Evolutionary conservation across 2,329 filamentous ascomycete species (phyloP), one percentile per base, ranked within the genome.

Genomic region (Trichocomaceae sp.): DNA sequence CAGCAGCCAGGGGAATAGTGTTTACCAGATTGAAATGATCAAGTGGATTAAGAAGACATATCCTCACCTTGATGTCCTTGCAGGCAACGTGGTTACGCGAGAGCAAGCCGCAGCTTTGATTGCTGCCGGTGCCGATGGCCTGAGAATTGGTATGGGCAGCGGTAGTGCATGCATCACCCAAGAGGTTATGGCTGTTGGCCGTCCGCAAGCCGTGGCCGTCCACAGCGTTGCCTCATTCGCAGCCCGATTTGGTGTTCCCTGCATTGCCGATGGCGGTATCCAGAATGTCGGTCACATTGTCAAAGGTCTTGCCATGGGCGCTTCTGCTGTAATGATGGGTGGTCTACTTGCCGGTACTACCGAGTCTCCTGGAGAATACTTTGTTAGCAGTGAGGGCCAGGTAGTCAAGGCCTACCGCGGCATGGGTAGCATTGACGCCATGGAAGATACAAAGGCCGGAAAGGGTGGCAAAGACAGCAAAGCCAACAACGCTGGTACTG

Each of bases 261-360:
- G 92, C 76, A 97, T 99, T 69, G 93, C 93, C 57, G 93, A 99
- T 66, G 93, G 93, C 65, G 93, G 93, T 75, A 88, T 99, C 64
- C 93, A 99, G 76, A 99, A 99, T 69, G 88, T 99, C 62, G 93
- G 93, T 54, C 95, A 99, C 79, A 96, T 99, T 62, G 93, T 99
- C 74, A 99, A 99, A 82, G 92, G 91, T 70, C 85, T 99, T 62
- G 86, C 93, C 47, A 85, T 99, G 60, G 93, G 93, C 63, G 93
- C 93, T 57, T 90, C 88, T 46, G 95, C 91, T 37, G 87, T 99
- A 72, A 99, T 99, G 93, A 99, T 99, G 93, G 93, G 93, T 66
- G 95, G 93, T 77, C 85, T 99, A 52, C 83, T 99, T 61, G 93
- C 93, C 50, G 93, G 95, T 71, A 97, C 93, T 60, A 96, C 92